Evolutionary conservation across 2,329 filamentous ascomycete genomes (phyloP).

Genomic region (Stagonosporopsis vannaccii): DNA sequence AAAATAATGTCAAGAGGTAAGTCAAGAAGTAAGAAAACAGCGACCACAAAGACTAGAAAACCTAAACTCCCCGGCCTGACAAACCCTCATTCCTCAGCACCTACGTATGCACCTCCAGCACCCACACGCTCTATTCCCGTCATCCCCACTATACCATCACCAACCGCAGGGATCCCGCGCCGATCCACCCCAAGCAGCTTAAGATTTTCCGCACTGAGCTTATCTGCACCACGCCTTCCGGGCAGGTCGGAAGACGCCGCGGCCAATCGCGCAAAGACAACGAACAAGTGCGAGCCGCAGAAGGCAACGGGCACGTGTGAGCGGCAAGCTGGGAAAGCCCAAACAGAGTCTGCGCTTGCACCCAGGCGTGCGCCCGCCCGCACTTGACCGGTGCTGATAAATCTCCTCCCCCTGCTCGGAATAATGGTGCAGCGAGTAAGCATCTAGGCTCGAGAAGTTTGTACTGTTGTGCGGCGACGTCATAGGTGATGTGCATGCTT

Average conservation of each 20-base stretch:
- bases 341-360: too few relatives aligned
- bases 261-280: neutral
- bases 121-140: slow-evolving; percentile 3
- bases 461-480: neutral
- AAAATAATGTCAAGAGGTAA: neutral
- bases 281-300: neutral
- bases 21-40: neutral
- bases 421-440: neutral
- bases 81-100: slow-evolving; percentile 5
- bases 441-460: neutral
- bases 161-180: neutral
- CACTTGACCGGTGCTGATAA: neutral
- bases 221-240: slow-evolving; percentile 5
- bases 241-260: neutral
- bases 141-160: slow-evolving; percentile 5
- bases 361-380: too few relatives aligned
- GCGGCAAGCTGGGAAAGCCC: too few relatives aligned
- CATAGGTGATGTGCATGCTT: neutral
- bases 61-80: neutral
- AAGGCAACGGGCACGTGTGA: neutral
- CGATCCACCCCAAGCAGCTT: slow-evolving; percentile 4
- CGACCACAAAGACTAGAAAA: neutral
- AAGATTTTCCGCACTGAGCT: slow-evolving; percentile 14
- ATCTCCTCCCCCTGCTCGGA: neutral
- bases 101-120: slow-evolving; percentile 9